Evolutionary conservation across 805 yeast genomes (phyloP).

Genomic region (Zygotorulaspora sp.): DNA sequence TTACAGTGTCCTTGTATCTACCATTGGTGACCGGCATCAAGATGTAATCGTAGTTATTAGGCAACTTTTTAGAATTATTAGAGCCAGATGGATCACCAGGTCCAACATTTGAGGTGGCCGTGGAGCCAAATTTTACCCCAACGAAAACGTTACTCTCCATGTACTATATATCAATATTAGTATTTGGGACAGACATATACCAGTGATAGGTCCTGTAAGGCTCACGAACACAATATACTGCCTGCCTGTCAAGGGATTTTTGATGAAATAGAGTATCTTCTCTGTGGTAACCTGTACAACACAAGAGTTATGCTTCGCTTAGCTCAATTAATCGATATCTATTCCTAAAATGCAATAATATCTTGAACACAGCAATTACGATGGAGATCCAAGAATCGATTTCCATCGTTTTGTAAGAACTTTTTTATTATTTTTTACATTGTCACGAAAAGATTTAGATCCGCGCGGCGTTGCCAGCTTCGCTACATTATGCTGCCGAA

Average conservation of each 20-base stretch:
- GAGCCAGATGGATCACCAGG: constrained; percentile 3
- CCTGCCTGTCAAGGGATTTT: too few species aligned
- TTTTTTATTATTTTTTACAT: constrained; percentile 1
- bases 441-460: background rate
- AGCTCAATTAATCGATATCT: background rate
- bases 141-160: constrained; percentile 37
- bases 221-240: too few species aligned
- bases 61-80: constrained; percentile 9
- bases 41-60: constrained; percentile 44
- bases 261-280: too few species aligned
- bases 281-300: too few species aligned
- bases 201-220: too few species aligned
- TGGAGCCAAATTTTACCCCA: constrained; percentile 44
- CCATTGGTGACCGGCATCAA: constrained; percentile 53
- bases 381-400: too few species aligned
- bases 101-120: constrained; percentile 12
- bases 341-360: background rate
- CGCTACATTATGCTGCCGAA: too few species aligned
- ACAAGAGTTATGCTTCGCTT: too few species aligned
- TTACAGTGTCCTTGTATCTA: constrained; percentile 44
- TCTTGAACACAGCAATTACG: background rate
- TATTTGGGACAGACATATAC: background rate
- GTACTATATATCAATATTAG: background rate
- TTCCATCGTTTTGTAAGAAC: too few species aligned
- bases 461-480: constrained; percentile 1